A percentile compares a stretch with the other conserved stretches of the same genome.
Conservation (phyloP, 192 early-diverging fungal genomes). For the Linnemannia schmuckeri region DNA sequence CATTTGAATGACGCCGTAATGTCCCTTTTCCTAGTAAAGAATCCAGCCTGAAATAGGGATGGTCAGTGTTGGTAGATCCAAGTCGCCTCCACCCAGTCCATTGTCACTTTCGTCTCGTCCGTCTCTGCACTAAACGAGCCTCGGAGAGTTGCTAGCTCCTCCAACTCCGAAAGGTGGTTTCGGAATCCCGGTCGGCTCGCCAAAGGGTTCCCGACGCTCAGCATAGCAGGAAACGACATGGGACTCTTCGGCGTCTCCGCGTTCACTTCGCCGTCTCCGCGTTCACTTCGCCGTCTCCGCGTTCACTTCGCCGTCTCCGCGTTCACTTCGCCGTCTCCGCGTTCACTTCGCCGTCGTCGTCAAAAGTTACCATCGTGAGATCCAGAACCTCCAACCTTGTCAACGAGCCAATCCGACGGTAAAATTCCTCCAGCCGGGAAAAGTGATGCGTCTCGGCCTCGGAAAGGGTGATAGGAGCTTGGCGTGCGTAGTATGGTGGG, state of each 20-base stretch:
- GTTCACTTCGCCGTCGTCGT: not conserved
- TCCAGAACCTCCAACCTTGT: not conserved
- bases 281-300: no score
- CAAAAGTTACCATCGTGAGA: not conserved
- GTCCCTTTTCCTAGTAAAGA: not conserved
- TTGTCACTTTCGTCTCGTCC: not conserved
- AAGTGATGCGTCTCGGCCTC: not conserved
- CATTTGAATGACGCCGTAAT: not conserved
- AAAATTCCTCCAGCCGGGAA: not conserved
- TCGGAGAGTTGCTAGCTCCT: not conserved
- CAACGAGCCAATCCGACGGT: not conserved
- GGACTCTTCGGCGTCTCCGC: no score
- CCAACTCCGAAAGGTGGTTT: not conserved
- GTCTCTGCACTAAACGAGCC: not conserved
- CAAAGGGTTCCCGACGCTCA: not conserved
- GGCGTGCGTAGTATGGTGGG: not conserved
- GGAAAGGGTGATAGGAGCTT: not conserved
- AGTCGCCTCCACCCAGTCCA: not conserved
- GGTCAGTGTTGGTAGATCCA: not conserved
- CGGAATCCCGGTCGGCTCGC: not conserved
- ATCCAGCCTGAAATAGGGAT: not conserved
- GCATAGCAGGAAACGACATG: not conserved
- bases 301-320: no score
- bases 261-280: no score
- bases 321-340: no score